Conservation (phyloP, 768 basidiomycete species). For the Dentipellis sp. region DNA sequence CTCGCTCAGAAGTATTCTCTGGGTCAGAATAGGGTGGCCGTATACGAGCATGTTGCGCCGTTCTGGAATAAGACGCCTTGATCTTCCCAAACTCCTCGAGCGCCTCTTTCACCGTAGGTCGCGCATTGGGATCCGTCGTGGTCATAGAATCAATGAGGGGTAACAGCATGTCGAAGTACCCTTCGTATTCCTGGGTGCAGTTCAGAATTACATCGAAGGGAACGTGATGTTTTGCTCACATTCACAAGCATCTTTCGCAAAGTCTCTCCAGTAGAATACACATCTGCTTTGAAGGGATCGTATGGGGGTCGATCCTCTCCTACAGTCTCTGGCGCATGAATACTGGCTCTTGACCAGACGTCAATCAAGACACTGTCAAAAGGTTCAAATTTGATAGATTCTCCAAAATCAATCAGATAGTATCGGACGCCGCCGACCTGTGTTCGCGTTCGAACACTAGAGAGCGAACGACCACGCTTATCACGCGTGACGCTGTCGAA, state of each 20-base stretch:
- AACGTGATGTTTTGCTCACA: background rate
- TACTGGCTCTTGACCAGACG: background rate
- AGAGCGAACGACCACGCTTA: too few relatives aligned
- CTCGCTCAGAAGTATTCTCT: background rate
- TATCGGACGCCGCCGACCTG: background rate
- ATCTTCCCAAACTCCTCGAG: background rate
- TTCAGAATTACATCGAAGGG: background rate
- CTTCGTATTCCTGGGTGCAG: background rate
- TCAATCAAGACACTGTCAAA: background rate
- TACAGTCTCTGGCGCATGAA: background rate
- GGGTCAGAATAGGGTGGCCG: background rate
- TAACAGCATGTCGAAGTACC: background rate
- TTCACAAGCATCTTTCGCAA: background rate
- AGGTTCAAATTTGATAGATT: background rate
- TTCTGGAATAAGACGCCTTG: background rate
- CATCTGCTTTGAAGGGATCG: background rate
- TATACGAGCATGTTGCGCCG: background rate
- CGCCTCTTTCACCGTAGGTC: background rate
- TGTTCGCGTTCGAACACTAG: too few relatives aligned
- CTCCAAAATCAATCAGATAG: background rate
- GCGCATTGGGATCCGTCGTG: background rate
- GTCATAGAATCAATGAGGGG: background rate
- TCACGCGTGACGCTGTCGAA: too few relatives aligned
- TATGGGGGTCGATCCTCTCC: background rate
- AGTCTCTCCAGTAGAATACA: background rate